phyloP scores from a whole-genome alignment of 2,329 filamentous ascomycete species.

The Arthroderma sp. region DNA sequence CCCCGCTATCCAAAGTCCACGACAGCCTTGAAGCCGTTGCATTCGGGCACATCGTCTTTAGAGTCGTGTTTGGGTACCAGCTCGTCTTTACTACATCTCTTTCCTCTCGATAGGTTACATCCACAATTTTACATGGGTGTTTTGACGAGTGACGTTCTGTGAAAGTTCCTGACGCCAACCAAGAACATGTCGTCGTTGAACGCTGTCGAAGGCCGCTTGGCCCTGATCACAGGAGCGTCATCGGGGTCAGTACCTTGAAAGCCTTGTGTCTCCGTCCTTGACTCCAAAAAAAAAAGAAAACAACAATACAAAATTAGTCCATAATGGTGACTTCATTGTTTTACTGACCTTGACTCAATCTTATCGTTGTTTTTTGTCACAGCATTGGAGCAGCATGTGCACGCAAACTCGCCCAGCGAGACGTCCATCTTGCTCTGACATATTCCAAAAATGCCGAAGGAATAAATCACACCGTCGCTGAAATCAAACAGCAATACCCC shows the following conservation, averaged over 20 bases:
- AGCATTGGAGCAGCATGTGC: constrained; percentile 51
- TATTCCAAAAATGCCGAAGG: constrained; percentile 41
- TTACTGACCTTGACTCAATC: background rate
- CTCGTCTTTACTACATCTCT: too few relatives aligned
- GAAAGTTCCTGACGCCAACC: too few relatives aligned
- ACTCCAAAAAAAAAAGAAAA: background rate
- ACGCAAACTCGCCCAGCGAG: constrained; percentile 38
- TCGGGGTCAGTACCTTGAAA: constrained; percentile 37
- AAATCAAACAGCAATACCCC: constrained; percentile 20
- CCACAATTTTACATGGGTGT: too few relatives aligned
- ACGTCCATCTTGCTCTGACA: constrained; percentile 45
- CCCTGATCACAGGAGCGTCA: constrained; percentile 48
- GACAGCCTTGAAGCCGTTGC: too few relatives aligned
- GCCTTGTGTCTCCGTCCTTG: background rate
- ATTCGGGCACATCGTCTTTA: too few relatives aligned
- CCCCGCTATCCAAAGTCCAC: too few relatives aligned
- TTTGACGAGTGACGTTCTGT: too few relatives aligned
- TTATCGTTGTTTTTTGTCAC: background rate
- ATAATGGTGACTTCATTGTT: background rate
- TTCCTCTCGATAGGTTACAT: too few relatives aligned
- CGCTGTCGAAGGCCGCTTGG: constrained; percentile 40
- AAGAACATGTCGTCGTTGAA: constrained; percentile 24
- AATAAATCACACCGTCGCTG: constrained; percentile 33
- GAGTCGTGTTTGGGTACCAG: too few relatives aligned
- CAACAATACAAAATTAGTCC: background rate